phyloP scores from a whole-genome alignment of 495 filamentous ascomycete species.

The Penicillium cosmopolitanum region DNA sequence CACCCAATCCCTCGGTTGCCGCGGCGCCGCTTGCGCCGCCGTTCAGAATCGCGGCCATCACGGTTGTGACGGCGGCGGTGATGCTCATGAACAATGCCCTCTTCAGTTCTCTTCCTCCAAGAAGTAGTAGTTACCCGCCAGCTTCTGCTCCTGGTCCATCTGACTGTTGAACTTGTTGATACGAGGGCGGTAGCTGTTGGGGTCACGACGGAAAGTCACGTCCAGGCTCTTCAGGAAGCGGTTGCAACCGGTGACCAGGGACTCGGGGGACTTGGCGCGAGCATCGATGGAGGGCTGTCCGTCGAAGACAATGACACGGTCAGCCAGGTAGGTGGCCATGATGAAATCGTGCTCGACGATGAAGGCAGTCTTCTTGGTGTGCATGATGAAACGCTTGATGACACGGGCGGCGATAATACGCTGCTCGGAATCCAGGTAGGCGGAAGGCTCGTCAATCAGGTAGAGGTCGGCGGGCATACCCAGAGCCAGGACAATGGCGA shows the following conservation, averaged over 20 bases:
- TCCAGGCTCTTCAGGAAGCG: conserved; percentile 92
- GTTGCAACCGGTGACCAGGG: conserved; percentile 94
- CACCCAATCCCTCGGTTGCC: conserved; percentile 38
- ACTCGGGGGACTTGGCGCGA: conserved; percentile 86
- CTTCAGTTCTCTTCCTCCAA: conserved; percentile 87
- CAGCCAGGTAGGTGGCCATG: conserved; percentile 97
- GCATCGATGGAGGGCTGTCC: conserved; percentile 87
- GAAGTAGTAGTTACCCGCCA: conserved; percentile 95
- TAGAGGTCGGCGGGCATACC: conserved; percentile 98
- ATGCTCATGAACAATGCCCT: conserved; percentile 55
- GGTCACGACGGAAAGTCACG: conserved; percentile 97
- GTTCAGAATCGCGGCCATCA: conserved; percentile 49
- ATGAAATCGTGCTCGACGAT: conserved; percentile 99
- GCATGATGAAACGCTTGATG: conserved; percentile 99
- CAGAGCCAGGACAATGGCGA: conserved; percentile 94
- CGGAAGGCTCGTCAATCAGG: conserved; percentile 93
- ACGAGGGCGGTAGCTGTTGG: conserved; percentile 91
- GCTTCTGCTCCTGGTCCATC: conserved; percentile 96
- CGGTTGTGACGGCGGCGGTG: conserved; percentile 44
- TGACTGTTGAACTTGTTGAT: conserved; percentile 98
- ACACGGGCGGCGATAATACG: conserved; percentile 96
- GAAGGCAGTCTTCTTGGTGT: conserved; percentile 98
- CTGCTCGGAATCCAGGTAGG: conserved; percentile 97
- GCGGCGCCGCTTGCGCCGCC: conserved; percentile 41
- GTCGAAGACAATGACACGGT: conserved; percentile 98